Percentiles rank a stretch among this genome's conserved stretches.
phyloP scores from a whole-genome alignment of 1,284 basidiomycete genomes.

The Microbotryum violaceum region DNA sequence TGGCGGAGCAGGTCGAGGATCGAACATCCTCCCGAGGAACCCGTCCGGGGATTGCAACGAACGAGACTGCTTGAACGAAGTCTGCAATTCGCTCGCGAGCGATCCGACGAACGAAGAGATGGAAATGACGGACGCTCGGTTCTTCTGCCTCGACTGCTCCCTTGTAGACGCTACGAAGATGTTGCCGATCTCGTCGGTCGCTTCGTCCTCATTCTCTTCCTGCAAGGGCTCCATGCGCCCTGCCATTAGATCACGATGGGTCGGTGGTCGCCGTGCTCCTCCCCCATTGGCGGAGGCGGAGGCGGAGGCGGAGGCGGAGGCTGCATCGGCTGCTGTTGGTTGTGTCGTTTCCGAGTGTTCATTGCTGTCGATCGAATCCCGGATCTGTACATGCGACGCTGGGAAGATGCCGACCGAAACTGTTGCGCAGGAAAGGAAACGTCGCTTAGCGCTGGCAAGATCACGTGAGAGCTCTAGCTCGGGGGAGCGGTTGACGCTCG shows the following conservation, averaged over 20 bases:
- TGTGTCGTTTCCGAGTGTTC: slow-evolving; percentile 49
- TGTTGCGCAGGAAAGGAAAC: slow-evolving; percentile 43
- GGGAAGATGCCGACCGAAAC: slow-evolving; percentile 96
- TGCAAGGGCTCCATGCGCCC: slow-evolving; percentile 55
- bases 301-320: no score
- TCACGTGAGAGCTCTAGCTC: no score
- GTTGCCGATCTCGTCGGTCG: slow-evolving; percentile 16
- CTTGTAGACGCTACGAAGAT: background rate
- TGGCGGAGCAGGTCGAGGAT: slow-evolving; percentile 69
- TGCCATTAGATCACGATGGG: slow-evolving; percentile 23
- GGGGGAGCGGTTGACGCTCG: background rate
- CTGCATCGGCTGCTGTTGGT: background rate
- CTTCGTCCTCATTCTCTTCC: slow-evolving; percentile 64
- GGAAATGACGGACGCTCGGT: slow-evolving; percentile 18
- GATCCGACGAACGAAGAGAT: slow-evolving; percentile 13
- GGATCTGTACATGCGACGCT: slow-evolving; percentile 76
- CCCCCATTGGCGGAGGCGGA: slow-evolving; percentile 22
- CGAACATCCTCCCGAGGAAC: slow-evolving; percentile 36
- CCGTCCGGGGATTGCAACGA: slow-evolving; percentile 33
- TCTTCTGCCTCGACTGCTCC: slow-evolving; percentile 4
- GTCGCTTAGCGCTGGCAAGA: background rate
- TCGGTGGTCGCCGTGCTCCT: slow-evolving; percentile 18
- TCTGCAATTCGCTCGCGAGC: slow-evolving; percentile 18
- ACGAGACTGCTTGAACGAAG: slow-evolving; percentile 29
- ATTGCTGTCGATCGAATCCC: slow-evolving; percentile 80